Evolutionary conservation across 805 yeast species (phyloP), one percentile per base, ranked within the genome.

Genomic region (Gaillardinia entomophila): DNA sequence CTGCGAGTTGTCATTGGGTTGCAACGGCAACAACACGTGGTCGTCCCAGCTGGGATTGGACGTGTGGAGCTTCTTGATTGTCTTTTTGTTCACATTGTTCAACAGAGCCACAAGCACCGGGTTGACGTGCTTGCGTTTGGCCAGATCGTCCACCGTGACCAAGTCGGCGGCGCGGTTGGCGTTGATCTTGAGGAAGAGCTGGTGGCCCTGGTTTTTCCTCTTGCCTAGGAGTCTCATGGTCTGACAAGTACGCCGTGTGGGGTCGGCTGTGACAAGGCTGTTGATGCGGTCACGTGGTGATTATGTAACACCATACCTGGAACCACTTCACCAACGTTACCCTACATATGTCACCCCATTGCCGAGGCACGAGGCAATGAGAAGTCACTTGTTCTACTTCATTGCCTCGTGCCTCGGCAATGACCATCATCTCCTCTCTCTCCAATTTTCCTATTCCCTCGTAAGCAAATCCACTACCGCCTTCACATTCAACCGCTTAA

Each of bases 401-500:
- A n/a, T n/a, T n/a, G n/a, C n/a, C n/a, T n/a, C n/a, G n/a, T n/a
- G n/a, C n/a, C n/a, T n/a, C n/a, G n/a, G n/a, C n/a, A n/a, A n/a
- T n/a, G n/a, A n/a, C n/a, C n/a, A n/a, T n/a, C n/a, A n/a, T n/a
- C n/a, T n/a, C n/a, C n/a, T n/a, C n/a, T n/a, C n/a, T n/a, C n/a
- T n/a, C n/a, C n/a, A 19, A 19, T 19, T 19, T 6, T 19, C 6
- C 10, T 19, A 19, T 34, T 55, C 82, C 20, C 77, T 67, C 79
- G 87, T 79, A 44, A 90, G 66, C 68, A 82, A 77, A 40, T 80
- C 78, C 13, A 92, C 97, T 0, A 96, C 96, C 82, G 95, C 82
- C 37, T 82, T 87, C 7, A 90, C 95, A 51, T 90, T 83, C 45
- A 90, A 64, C 10, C 95, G 82, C 57, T 96, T 77, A 39, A 90